A percentile compares a stretch with the other conserved stretches of the same genome.
These are phyloP conservation scores for Alternaria infectoria DNA, from an alignment of 2,329 filamentous ascomycete species.

Conservation along the genomic window DNA sequence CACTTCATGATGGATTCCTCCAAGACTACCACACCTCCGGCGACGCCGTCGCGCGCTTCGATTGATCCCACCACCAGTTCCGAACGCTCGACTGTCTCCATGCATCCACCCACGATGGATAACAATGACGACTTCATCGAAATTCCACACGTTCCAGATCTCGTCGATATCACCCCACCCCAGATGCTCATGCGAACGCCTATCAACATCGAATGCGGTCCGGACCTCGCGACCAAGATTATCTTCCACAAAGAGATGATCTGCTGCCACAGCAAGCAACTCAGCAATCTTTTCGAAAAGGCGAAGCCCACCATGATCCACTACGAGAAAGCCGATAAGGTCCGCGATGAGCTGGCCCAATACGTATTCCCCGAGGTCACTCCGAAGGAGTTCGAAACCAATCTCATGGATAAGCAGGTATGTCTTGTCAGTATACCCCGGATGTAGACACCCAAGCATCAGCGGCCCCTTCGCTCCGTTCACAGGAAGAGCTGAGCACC, in stretches of 20 bases:
- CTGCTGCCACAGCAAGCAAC: slow-evolving; percentile 16
- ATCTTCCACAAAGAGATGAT: slow-evolving; percentile 19
- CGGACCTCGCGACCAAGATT: slow-evolving; percentile 1
- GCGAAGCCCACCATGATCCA: background rate
- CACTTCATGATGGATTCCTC: background rate
- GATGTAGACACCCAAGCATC: background rate
- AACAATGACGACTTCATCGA: background rate
- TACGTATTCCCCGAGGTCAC: background rate
- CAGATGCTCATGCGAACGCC: slow-evolving; percentile 15
- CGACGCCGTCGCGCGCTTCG: background rate
- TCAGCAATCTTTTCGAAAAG: background rate
- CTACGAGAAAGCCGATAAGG: background rate
- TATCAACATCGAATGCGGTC: slow-evolving; percentile 22
- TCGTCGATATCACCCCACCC: background rate
- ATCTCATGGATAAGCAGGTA: background rate
- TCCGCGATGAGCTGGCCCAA: background rate
- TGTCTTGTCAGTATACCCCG: background rate
- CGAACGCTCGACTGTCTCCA: background rate
- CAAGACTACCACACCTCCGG: background rate
- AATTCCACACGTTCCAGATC: background rate
- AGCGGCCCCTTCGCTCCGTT: accelerated
- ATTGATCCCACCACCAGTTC: background rate
- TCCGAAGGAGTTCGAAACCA: background rate
- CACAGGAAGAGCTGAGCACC: background rate
- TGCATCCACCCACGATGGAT: background rate